Evolutionary conservation across 2,329 filamentous ascomycete genomes (phyloP).

Genomic region (Colletotrichum sp.): DNA sequence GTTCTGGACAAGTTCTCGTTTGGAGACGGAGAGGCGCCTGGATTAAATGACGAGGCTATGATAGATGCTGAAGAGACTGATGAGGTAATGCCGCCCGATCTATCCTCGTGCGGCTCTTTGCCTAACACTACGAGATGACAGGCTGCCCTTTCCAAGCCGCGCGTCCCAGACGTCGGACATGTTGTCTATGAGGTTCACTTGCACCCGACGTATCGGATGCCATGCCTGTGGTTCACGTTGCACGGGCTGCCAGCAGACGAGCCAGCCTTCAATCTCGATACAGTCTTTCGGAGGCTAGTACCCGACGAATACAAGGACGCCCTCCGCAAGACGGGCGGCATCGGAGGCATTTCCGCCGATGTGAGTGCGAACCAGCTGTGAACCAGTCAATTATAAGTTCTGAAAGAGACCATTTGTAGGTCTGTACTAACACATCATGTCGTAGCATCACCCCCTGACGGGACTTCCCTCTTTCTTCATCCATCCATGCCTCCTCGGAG

Average conservation of each 20-base stretch:
- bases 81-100: constrained; percentile 40
- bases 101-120: background rate
- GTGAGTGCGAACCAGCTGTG: constrained; percentile 57
- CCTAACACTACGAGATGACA: constrained; percentile 26
- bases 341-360: constrained; percentile 78
- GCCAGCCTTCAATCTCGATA: constrained; percentile 66
- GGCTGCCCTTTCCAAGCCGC: constrained; percentile 42
- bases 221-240: constrained; percentile 78
- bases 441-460: constrained; percentile 81
- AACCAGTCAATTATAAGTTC: constrained; percentile 35
- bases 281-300: constrained; percentile 74
- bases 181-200: constrained; percentile 77
- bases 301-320: constrained; percentile 67
- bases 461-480: constrained; percentile 85
- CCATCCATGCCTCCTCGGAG: constrained; percentile 88
- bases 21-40: constrained; percentile 26
- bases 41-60: constrained; percentile 49
- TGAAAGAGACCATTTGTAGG: constrained; percentile 23
- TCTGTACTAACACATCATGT: constrained; percentile 28
- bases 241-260: constrained; percentile 61
- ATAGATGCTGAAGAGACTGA: constrained; percentile 56
- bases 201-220: constrained; percentile 76
- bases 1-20: constrained; percentile 53
- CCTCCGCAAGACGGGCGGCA: constrained; percentile 65
- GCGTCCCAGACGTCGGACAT: constrained; percentile 42